These are phyloP conservation scores for Orbilia javanica DNA, from an alignment of 2,329 filamentous ascomycete genomes.

Conservation along the genomic window DNA sequence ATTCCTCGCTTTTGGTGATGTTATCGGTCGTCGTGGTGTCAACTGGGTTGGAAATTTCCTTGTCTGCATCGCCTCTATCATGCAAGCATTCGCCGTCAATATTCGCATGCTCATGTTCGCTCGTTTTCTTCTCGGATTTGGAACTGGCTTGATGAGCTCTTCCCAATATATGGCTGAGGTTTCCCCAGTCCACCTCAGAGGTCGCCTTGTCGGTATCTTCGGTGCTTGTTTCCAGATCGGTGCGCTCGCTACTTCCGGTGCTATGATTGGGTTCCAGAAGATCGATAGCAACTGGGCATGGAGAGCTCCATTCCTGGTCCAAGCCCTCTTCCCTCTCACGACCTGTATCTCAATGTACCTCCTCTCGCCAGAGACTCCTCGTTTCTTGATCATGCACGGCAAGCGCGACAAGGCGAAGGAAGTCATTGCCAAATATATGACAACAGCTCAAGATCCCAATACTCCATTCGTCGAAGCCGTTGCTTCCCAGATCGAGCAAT, in stretches of 20 bases:
- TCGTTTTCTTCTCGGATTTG: constrained; percentile 65
- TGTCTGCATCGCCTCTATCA: constrained; percentile 67
- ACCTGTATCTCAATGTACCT: constrained; percentile 67
- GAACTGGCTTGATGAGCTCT: constrained; percentile 64
- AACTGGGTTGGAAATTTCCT: constrained; percentile 68
- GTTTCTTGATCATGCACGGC: constrained; percentile 64
- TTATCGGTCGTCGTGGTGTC: constrained; percentile 69
- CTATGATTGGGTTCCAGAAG: constrained; percentile 66
- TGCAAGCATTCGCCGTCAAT: constrained; percentile 63
- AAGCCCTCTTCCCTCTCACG: constrained; percentile 68
- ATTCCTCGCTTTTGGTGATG: constrained; percentile 69
- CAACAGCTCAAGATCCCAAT: constrained; percentile 65
- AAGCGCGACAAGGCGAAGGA: constrained; percentile 64
- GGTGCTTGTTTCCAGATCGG: constrained; percentile 68
- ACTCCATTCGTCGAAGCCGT: constrained; percentile 67
- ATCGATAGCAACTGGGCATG: constrained; percentile 65
- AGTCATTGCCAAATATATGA: constrained; percentile 66
- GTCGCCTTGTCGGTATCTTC: constrained; percentile 68
- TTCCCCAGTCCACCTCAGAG: constrained; percentile 63
- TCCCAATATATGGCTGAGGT: constrained; percentile 66
- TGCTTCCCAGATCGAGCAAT: constrained; percentile 67
- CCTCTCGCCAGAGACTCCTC: constrained; percentile 65
- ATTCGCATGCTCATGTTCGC: constrained; percentile 65
- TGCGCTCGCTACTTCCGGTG: constrained; percentile 66
- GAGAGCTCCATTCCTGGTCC: constrained; percentile 67